phyloP scores from a whole-genome alignment of 2,329 filamentous ascomycete species.

The Nemania serpens region DNA sequence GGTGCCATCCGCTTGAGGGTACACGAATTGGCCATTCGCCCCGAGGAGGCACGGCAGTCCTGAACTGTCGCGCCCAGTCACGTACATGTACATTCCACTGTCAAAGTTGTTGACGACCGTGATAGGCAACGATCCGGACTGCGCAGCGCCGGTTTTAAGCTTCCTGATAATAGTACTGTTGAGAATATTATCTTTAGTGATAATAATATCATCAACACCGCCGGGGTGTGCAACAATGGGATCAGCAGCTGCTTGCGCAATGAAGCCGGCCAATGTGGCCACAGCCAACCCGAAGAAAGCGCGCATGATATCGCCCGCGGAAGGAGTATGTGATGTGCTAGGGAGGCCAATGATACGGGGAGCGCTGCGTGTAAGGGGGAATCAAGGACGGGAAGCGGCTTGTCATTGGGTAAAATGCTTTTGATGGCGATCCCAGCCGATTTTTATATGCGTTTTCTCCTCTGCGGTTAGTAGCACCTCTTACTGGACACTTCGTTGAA shows the following conservation, averaged over 20 bases:
- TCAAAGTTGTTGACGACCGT: slow-evolving; percentile 25
- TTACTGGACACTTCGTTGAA: background rate
- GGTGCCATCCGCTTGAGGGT: slow-evolving; percentile 17
- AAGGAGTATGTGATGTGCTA: background rate
- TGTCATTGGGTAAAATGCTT: background rate
- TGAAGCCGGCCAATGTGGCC: slow-evolving; percentile 21
- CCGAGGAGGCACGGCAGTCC: slow-evolving; percentile 17
- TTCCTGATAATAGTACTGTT: slow-evolving; percentile 16
- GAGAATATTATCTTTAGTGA: slow-evolving; percentile 24
- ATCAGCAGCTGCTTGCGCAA: slow-evolving; percentile 18
- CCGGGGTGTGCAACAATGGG: slow-evolving; percentile 22
- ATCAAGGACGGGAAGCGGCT: background rate
- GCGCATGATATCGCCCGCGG: slow-evolving; percentile 20
- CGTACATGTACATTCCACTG: slow-evolving; percentile 24
- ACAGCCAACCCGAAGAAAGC: slow-evolving; percentile 21
- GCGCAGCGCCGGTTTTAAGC: slow-evolving; percentile 3
- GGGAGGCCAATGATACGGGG: background rate
- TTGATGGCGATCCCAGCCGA: background rate
- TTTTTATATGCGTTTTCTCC: slow-evolving; percentile 17
- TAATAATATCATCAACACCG: slow-evolving; percentile 18
- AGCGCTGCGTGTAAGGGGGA: background rate
- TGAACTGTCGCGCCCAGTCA: slow-evolving; percentile 17
- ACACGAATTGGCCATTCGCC: slow-evolving; percentile 21
- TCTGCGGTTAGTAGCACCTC: background rate
- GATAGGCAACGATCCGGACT: slow-evolving; percentile 18